Evolutionary conservation across 2,329 filamentous ascomycete species (phyloP).

Genomic region (Juglanconis oblonga): DNA sequence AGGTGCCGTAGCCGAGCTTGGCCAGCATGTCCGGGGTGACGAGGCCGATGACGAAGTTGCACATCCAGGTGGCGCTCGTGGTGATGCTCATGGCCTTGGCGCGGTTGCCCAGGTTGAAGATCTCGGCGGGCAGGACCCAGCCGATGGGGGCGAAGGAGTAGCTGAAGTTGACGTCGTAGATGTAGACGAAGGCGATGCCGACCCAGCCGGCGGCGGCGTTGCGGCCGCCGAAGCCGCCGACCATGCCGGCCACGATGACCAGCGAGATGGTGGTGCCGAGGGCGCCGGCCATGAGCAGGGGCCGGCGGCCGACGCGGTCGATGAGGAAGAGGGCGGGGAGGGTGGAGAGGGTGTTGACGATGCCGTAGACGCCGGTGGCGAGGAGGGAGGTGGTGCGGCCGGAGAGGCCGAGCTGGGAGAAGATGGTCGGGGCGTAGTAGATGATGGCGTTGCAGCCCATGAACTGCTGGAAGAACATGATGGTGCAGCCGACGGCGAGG

Average conservation of each 20-base stretch:
- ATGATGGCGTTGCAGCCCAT: slow-evolving; percentile 41
- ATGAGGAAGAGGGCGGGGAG: slow-evolving; percentile 54
- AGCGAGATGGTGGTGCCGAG: slow-evolving; percentile 49
- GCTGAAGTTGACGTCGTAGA: slow-evolving; percentile 45
- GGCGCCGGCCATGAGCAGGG: slow-evolving; percentile 53
- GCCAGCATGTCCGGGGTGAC: slow-evolving; percentile 55
- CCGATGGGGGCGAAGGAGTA: slow-evolving; percentile 42
- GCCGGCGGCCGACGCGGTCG: slow-evolving; percentile 54
- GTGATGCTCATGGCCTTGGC: slow-evolving; percentile 56
- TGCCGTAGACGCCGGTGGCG: slow-evolving; percentile 40
- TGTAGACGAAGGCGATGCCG: slow-evolving; percentile 55
- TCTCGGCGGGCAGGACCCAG: slow-evolving; percentile 50
- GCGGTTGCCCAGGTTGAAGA: slow-evolving; percentile 52
- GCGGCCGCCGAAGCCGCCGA: slow-evolving; percentile 43
- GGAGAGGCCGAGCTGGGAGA: slow-evolving; percentile 30
- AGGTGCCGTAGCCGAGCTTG: slow-evolving; percentile 42
- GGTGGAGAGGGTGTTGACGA: slow-evolving; percentile 54
- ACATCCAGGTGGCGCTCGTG: slow-evolving; percentile 54
- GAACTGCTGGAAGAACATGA: slow-evolving; percentile 56
- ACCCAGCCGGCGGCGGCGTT: slow-evolving; percentile 55
- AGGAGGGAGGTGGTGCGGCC: slow-evolving; percentile 28
- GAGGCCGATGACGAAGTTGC: slow-evolving; percentile 54
- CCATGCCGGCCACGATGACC: slow-evolving; percentile 53
- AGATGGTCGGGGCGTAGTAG: slow-evolving; percentile 44
- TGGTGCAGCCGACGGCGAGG: slow-evolving; percentile 49